Evolutionary conservation across 2,329 filamentous ascomycete genomes (phyloP).

Genomic region (Myriosclerotinia scirpicola): DNA sequence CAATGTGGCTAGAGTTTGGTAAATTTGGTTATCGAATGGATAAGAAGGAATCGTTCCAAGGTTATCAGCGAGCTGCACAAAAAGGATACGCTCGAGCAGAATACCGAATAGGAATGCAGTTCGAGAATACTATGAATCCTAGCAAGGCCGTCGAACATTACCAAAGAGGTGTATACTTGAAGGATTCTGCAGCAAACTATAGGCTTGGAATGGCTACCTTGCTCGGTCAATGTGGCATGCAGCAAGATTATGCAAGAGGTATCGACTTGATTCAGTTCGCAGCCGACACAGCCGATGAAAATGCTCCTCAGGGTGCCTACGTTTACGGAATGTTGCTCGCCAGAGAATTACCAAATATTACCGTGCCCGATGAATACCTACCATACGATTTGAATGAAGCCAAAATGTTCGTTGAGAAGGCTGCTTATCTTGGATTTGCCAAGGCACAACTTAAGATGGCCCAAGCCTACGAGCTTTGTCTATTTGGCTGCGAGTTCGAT

Average conservation of each 20-base stretch:
- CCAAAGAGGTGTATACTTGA: constrained; percentile 71
- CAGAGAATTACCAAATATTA: constrained; percentile 86
- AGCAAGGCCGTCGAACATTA: constrained; percentile 91
- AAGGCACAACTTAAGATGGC: constrained; percentile 98
- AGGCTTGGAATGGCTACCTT: constrained; percentile 97
- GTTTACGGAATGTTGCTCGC: constrained; percentile 93
- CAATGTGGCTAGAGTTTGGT: constrained; percentile 98
- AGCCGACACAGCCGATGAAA: constrained; percentile 87
- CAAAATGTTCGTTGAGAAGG: constrained; percentile 90
- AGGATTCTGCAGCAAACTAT: constrained; percentile 84
- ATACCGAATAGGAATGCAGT: constrained; percentile 98
- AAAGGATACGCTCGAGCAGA: constrained; percentile 85
- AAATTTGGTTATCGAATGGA: constrained; percentile 89
- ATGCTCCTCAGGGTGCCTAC: constrained; percentile 94
- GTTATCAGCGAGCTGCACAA: constrained; percentile 82
- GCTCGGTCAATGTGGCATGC: constrained; percentile 87
- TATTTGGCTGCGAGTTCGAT: constrained; percentile 92
- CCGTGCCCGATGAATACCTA: constrained; percentile 70
- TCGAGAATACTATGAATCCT: constrained; percentile 90
- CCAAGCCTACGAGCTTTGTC: constrained; percentile 89
- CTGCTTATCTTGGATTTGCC: constrained; percentile 90
- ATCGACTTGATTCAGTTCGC: constrained; percentile 81
- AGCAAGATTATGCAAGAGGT: constrained; percentile 74
- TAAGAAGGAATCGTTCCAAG: constrained; percentile 89
- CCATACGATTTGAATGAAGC: constrained; percentile 71